Evolutionary conservation across 768 basidiomycete species (phyloP), one percentile per base, ranked within the genome.

Genomic region (Lentinula raphanica): DNA sequence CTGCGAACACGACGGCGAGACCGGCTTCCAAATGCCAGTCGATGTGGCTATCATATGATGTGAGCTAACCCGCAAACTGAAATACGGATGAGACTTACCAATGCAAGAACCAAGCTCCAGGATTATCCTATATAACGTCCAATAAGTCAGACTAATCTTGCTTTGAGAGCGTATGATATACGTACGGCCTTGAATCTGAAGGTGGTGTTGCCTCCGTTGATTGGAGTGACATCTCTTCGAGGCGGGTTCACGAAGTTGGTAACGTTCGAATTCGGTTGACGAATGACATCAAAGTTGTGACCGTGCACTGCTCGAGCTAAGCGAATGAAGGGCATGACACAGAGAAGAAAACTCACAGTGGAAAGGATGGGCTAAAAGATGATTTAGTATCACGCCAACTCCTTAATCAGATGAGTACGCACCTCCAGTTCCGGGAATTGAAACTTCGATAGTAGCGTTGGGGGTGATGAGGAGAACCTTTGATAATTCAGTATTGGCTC

Each of bases 71-170:
- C 40, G 1, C 6, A 1, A 5, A 17, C 7, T 21, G 44, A 50
- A 32, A 29, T 21, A 11, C 21, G 9, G 21, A 49, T 15, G 27
- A 23, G 39, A 54, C 65, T 46, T 36, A 75, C 74, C 73, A 74
- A 55, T 78, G 78, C 49, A 79, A 69, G 69, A 79, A 75, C 79
- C 82, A 84, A 5, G 80, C 79, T 23, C 86, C 87, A 0, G 87
- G 74, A 69, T 87, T 88, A 59, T 83, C 80, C 36, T 64, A 67
- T 66, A 62, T 62, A 29, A 35, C 7, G 11, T 17, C 17, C 5
- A n/a, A 35, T 40, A 15, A 44, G 21, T 32, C 44, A 25, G 19
- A 45, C 31, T 38, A 48, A n/a, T n/a, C n/a, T 27, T 13, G 1
- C 7, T 38, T 46, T 23, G 19, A 17, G 21, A 54, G 6, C 15